Evolutionary conservation across 495 filamentous ascomycete genomes (phyloP).

Genomic region (Astrothelium subdiscretum): DNA sequence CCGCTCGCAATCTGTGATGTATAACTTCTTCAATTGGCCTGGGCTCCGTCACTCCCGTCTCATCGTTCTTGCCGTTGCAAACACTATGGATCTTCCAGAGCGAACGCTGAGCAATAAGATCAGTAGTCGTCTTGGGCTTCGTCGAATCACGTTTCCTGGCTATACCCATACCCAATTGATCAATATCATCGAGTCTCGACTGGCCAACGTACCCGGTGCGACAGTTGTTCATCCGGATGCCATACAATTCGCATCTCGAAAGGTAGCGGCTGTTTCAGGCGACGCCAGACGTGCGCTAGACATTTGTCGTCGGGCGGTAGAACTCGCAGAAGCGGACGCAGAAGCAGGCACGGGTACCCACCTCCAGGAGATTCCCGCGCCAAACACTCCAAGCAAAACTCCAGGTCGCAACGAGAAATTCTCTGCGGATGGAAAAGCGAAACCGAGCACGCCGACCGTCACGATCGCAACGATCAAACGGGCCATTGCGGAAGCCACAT

Average conservation of each 20-base stretch:
- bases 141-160: constrained; percentile 86
- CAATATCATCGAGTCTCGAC: constrained; percentile 84
- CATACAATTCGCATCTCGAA: constrained; percentile 88
- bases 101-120: constrained; percentile 97
- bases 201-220: constrained; percentile 74
- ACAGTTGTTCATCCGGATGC: constrained; percentile 92
- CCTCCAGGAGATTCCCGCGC: constrained; percentile 23
- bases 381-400: constrained; percentile 34
- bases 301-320: constrained; percentile 90
- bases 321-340: constrained; percentile 73
- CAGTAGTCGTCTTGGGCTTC: constrained; percentile 64
- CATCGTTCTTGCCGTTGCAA: constrained; percentile 94
- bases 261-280: constrained; percentile 92
- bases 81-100: constrained; percentile 98
- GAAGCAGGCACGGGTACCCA: constrained; percentile 15
- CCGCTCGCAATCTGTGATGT: constrained; percentile 97
- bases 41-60: constrained; percentile 76
- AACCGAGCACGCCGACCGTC: constrained; percentile 33
- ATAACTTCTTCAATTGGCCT: constrained; percentile 99
- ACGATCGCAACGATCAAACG: constrained; percentile 88
- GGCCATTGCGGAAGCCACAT: constrained; percentile 90
- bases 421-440: background rate
- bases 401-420: constrained; percentile 17
- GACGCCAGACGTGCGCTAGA: constrained; percentile 89
- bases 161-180: constrained; percentile 98